Percentiles rank a stretch among this genome's conserved stretches.
Conservation (phyloP, 768 basidiomycete genomes). For the Hericium coralloides region DNA sequence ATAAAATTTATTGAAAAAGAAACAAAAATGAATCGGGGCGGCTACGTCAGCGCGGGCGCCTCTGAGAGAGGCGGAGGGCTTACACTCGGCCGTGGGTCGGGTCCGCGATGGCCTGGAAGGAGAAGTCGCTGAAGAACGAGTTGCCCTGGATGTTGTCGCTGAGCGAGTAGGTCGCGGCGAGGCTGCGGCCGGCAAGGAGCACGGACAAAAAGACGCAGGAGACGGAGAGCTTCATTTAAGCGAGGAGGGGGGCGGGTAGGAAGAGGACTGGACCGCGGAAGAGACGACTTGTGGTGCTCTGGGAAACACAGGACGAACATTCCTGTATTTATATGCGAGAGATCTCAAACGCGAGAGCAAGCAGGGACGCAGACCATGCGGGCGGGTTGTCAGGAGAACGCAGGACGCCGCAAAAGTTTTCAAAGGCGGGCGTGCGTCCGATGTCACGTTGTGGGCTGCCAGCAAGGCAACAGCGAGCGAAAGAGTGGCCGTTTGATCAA, state of each 20-base stretch:
- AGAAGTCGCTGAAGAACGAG: slow-evolving; percentile 5
- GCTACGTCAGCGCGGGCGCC: too few species aligned
- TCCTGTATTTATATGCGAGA: background rate
- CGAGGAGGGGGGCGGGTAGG: background rate
- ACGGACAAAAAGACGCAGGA: background rate
- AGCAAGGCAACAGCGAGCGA: background rate
- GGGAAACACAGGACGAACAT: background rate
- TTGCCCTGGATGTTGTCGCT: slow-evolving; percentile 4
- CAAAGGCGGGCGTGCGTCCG: background rate
- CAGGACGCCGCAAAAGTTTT: background rate
- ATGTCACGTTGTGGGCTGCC: background rate
- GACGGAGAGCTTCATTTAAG: background rate
- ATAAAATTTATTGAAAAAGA: background rate
- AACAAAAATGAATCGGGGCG: background rate
- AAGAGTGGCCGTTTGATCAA: too few species aligned
- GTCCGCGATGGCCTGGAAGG: slow-evolving; percentile 7
- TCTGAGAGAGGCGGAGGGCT: background rate
- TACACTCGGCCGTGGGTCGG: slow-evolving; percentile 11
- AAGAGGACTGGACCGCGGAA: background rate
- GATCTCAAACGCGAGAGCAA: background rate
- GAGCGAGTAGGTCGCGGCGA: slow-evolving; percentile 1
- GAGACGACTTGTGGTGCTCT: background rate
- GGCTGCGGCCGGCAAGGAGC: background rate
- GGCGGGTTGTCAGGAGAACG: background rate
- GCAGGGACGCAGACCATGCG: background rate